Evolutionary conservation across 345 rosid genomes (phyloP), one percentile per base, ranked within the genome.

Genomic region (Gossypioides kirkii): DNA sequence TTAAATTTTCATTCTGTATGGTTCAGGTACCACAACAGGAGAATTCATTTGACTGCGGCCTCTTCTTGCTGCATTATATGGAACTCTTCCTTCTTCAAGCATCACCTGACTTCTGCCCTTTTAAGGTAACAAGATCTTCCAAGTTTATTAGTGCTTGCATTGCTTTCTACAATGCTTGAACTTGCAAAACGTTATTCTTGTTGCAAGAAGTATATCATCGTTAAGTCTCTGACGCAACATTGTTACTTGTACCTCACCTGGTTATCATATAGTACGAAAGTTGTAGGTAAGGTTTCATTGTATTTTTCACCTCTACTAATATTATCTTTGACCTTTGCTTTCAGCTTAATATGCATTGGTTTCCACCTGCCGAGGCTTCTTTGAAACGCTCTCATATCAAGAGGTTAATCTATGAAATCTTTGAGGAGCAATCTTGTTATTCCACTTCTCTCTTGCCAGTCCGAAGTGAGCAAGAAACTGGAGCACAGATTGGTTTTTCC

Each of bases 1-100:
- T 26, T 52, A 61, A 49, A 53, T 71, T 63, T 52, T 76, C 25
- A 69, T 17, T 69, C 53, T 63, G 20, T 62, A 47, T 26, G 56
- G 53, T 74, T 73, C 90, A 95, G 98, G 86, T 95, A 70, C 98
- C 99, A 49, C 98, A 95, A 81, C 98, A 92, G 82, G 90, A 86
- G 81, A 95, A 95, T 81, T 91, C 90, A 7, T 92, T 81, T 80
- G 99, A 95, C 72, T 95, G 98, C 46, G 99, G 99, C 74, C 86
- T 95, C 50, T 95, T 95, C 85, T 83, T 95, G 84, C 97, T 95
- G 54, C 99, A 95, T 74, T 92, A 88, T 77, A 73, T 85, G 79
- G 99, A 95, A 78, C 87, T 84, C 43, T 92, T 92, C 85, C 84
- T 95, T 79, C 78, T 63, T 53, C 87, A 89, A 72, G 96, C 91